Percentiles rank a stretch among this genome's conserved stretches.
phyloP scores from a whole-genome alignment of 2,329 filamentous ascomycete species.

The Acephala macrosclerotiorum region DNA sequence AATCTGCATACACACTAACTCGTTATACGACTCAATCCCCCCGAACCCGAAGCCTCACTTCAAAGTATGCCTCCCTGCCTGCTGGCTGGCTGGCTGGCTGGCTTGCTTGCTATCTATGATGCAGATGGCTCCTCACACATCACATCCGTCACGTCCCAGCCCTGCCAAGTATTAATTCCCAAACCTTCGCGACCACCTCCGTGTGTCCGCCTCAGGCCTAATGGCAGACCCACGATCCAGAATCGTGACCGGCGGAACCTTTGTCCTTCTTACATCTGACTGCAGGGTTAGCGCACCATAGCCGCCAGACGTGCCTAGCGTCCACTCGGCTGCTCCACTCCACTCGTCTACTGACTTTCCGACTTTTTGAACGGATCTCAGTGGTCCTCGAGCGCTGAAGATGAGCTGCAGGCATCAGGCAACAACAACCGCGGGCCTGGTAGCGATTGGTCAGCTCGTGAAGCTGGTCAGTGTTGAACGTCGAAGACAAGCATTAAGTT shows the following conservation, averaged over 20 bases:
- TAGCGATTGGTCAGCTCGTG: slow-evolving; percentile 16
- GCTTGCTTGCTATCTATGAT: too few species aligned
- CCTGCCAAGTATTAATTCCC: not conserved
- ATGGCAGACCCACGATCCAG: not conserved
- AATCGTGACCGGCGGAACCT: not conserved
- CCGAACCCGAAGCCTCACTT: not conserved
- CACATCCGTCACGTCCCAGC: not conserved
- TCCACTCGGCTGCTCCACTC: not conserved
- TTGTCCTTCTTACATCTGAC: slow-evolving; percentile 6
- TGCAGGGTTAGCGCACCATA: slow-evolving; percentile 7
- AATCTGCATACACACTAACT: slow-evolving; percentile 4
- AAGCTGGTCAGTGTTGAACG: not conserved
- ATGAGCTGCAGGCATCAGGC: slow-evolving; percentile 15
- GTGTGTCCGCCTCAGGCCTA: too few species aligned
- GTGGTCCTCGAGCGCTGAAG: slow-evolving; percentile 14
- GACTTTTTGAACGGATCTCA: slow-evolving; percentile 13
- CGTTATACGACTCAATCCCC: not conserved
- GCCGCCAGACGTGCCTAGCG: slow-evolving; percentile 7
- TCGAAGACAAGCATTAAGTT: not conserved
- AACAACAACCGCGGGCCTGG: not conserved
- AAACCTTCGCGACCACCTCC: not conserved
- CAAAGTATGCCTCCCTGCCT: too few species aligned
- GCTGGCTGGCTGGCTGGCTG: too few species aligned
- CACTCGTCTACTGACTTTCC: not conserved
- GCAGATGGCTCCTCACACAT: not conserved